A percentile compares a stretch with the other conserved stretches of the same genome.
Conservation (phyloP, 768 basidiomycete genomes). For the Lanmaoa rubissima region DNA sequence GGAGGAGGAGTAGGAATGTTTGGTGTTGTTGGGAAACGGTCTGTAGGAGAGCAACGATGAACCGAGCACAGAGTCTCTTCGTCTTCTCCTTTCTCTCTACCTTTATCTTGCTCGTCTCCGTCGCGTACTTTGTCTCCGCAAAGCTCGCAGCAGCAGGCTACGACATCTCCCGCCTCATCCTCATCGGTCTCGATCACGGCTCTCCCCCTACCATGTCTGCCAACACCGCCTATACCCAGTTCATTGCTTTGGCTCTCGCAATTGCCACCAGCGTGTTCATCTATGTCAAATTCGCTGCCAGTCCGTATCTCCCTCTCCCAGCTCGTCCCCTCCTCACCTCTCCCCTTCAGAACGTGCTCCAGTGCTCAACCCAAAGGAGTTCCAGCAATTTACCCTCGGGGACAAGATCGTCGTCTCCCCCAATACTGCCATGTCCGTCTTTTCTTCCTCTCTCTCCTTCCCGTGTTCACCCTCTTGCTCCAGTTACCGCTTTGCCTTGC, state of each 20-base stretch:
- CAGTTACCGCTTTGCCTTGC: conserved; percentile 92
- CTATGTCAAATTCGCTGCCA: conserved; percentile 49
- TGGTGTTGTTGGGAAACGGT: conserved; percentile 1
- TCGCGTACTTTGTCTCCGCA: conserved; percentile 40
- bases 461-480: background rate
- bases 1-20: background rate
- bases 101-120: conserved; percentile 46
- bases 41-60: conserved; percentile 23
- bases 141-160: conserved; percentile 54
- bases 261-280: conserved; percentile 49
- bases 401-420: conserved; percentile 85
- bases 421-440: conserved; percentile 88
- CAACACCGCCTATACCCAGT: conserved; percentile 35
- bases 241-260: conserved; percentile 52
- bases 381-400: conserved; percentile 79
- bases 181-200: conserved; percentile 47
- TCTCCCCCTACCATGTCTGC: conserved; percentile 13
- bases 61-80: conserved; percentile 55
- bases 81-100: conserved; percentile 49
- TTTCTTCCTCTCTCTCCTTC: background rate
- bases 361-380: conserved; percentile 68
- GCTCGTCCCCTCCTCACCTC: conserved; percentile 3
- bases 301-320: conserved; percentile 30
- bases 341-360: conserved; percentile 56
- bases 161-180: conserved; percentile 57